Percentiles rank a stretch among this genome's conserved stretches.
Conservation (phyloP, 2,329 filamentous ascomycete species). For the Trichophyton simii region DNA sequence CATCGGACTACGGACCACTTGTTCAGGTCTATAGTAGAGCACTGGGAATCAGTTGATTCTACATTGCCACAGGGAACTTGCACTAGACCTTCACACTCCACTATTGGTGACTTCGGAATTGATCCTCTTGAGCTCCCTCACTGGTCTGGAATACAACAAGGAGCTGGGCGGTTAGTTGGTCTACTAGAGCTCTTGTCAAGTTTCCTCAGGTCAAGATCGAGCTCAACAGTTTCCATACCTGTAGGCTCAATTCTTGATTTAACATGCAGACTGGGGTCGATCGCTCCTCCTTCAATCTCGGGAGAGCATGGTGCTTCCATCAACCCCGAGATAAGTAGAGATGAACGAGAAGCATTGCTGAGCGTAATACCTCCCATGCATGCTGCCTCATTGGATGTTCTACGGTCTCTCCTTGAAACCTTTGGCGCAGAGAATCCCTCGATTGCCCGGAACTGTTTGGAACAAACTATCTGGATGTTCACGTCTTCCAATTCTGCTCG, state of each 20-base stretch:
- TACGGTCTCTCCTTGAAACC: constrained; percentile 45
- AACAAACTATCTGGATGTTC: constrained; percentile 62
- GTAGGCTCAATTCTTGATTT: constrained; percentile 57
- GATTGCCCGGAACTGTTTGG: constrained; percentile 51
- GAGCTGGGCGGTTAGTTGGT: constrained; percentile 54
- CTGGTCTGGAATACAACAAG: constrained; percentile 66
- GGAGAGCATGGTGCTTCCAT: constrained; percentile 40
- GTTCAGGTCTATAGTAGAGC: constrained; percentile 66
- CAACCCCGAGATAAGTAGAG: constrained; percentile 60
- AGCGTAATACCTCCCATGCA: constrained; percentile 62
- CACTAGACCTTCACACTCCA: constrained; percentile 25
- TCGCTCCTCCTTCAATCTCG: constrained; percentile 37
- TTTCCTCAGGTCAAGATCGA: constrained; percentile 53
- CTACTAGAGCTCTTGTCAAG: constrained; percentile 54
- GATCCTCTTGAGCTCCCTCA: constrained; percentile 43
- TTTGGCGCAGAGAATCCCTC: constrained; percentile 48
- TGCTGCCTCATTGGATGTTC: constrained; percentile 52
- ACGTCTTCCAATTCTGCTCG: constrained; percentile 39
- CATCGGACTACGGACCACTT: constrained; percentile 64
- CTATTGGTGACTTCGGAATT: constrained; percentile 26
- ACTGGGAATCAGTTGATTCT: constrained; percentile 59
- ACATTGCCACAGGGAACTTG: constrained; percentile 21
- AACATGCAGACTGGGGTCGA: constrained; percentile 54
- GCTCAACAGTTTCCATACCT: constrained; percentile 53
- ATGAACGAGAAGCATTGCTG: constrained; percentile 74